Evolutionary conservation across 129 eudicot genomes (phyloP).

Genomic region (Scalesia atractyloides): DNA sequence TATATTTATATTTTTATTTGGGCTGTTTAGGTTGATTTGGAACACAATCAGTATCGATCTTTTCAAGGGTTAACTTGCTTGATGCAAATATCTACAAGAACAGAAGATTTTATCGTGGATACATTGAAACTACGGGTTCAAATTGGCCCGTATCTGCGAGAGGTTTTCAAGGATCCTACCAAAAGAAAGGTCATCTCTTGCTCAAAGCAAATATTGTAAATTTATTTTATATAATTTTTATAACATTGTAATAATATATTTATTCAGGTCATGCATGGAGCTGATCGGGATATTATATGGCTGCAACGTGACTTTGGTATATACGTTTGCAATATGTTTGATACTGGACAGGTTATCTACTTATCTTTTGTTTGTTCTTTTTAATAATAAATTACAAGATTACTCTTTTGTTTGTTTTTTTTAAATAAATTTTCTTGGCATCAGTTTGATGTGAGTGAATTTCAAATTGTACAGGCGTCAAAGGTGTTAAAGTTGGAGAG

Average conservation of each 20-base stretch:
- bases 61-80: constrained; percentile 98
- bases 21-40: constrained; percentile 83
- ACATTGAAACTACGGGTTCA: constrained; percentile 83
- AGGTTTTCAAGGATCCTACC: constrained; percentile 79
- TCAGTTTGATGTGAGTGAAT: constrained; percentile 13
- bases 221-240: not conserved
- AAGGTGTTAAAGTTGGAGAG: constrained; percentile 88
- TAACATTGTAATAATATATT: constrained; percentile 8
- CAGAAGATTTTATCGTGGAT: constrained; percentile 90
- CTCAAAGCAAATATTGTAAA: constrained; percentile 6
- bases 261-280: constrained; percentile 92
- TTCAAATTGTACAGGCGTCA: constrained; percentile 62
- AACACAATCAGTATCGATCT: constrained; percentile 92
- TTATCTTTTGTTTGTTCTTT: not conserved
- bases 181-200: constrained; percentile 67
- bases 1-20: constrained; percentile 16
- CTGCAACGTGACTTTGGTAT: constrained; percentile 92
- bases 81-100: constrained; percentile 97
- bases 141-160: constrained; percentile 85
- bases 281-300: constrained; percentile 92
- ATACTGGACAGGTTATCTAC: constrained; percentile 85
- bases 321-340: constrained; percentile 74
- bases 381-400: not conserved
- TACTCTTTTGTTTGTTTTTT: not conserved
- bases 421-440: not conserved